These are phyloP conservation scores for Metarhizium album DNA, from an alignment of 2,329 filamentous ascomycete genomes.

Conservation along the genomic window DNA sequence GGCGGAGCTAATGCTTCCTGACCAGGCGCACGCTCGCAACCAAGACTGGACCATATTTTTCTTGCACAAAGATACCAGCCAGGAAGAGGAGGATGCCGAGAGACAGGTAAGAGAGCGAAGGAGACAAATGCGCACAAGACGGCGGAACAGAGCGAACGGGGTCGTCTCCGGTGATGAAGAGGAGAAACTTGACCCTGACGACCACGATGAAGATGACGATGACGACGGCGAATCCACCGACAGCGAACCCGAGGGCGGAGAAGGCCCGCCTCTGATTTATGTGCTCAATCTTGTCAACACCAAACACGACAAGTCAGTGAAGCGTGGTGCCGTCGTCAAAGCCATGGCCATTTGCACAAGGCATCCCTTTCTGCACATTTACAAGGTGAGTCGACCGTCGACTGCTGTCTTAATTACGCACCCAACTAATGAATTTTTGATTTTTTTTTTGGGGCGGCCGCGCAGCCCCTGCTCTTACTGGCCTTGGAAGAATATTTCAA, in stretches of 20 bases:
- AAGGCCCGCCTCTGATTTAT: slow-evolving; percentile 89
- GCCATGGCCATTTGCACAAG: slow-evolving; percentile 98
- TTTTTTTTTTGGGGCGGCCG: too few relatives aligned
- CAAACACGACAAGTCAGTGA: slow-evolving; percentile 87
- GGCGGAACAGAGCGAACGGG: slow-evolving; percentile 39
- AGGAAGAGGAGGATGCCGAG: slow-evolving; percentile 70
- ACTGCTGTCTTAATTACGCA: not conserved
- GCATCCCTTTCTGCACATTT: slow-evolving; percentile 96
- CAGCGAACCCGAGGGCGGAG: slow-evolving; percentile 56
- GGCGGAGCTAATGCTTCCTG: slow-evolving; percentile 94
- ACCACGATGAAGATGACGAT: slow-evolving; percentile 36
- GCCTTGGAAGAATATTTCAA: slow-evolving; percentile 97
- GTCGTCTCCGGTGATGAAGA: slow-evolving; percentile 34
- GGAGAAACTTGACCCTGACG: slow-evolving; percentile 26
- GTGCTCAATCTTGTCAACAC: slow-evolving; percentile 97
- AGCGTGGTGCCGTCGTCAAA: slow-evolving; percentile 90
- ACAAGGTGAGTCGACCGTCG: slow-evolving; percentile 57
- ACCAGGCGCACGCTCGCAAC: slow-evolving; percentile 87
- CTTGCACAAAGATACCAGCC: slow-evolving; percentile 84
- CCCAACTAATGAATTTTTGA: slow-evolving; percentile 9
- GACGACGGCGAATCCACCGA: slow-evolving; percentile 45
- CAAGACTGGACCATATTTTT: slow-evolving; percentile 99
- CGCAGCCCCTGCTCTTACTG: slow-evolving; percentile 71
- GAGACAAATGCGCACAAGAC: slow-evolving; percentile 38
- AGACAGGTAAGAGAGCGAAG: slow-evolving; percentile 44